Conservation (phyloP, 768 basidiomycete species). For the Nidularia pulvinata region DNA sequence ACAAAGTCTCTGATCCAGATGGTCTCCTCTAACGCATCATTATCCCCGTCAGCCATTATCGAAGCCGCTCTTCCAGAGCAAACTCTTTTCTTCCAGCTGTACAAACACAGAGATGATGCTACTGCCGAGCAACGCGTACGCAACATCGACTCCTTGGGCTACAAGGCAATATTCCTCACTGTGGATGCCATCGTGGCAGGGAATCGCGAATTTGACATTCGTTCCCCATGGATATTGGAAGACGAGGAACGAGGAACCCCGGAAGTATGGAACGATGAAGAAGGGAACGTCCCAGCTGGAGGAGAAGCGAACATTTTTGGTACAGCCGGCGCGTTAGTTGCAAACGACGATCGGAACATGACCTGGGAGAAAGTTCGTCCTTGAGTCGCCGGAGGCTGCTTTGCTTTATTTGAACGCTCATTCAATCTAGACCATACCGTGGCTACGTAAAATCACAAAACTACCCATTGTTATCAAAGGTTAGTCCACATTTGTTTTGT, state of each 20-base stretch:
- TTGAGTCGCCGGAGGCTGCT: background rate
- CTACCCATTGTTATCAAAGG: constrained; percentile 80
- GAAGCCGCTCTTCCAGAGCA: constrained; percentile 54
- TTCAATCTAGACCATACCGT: constrained; percentile 63
- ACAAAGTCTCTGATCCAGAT: constrained; percentile 87
- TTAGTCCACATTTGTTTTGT: constrained; percentile 10
- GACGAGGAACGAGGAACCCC: constrained; percentile 46
- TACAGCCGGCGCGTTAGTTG: constrained; percentile 67
- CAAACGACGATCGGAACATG: constrained; percentile 73
- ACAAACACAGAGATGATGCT: constrained; percentile 73
- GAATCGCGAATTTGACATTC: constrained; percentile 77
- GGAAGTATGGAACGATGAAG: constrained; percentile 14
- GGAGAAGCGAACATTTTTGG: constrained; percentile 45
- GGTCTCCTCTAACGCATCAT: constrained; percentile 78
- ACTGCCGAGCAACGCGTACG: constrained; percentile 70
- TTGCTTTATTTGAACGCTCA: background rate
- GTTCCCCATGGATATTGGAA: constrained; percentile 56
- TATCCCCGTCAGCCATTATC: constrained; percentile 65
- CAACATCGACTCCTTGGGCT: constrained; percentile 72
- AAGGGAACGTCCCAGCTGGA: constrained; percentile 25
- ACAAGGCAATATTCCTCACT: constrained; percentile 89
- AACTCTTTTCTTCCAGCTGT: constrained; percentile 80
- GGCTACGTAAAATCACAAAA: constrained; percentile 68
- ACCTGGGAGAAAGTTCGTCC: constrained; percentile 65
- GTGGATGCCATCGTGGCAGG: constrained; percentile 88